phyloP scores from a whole-genome alignment of 371 early-diverging fungal genomes.

The Mortierella sp. region DNA sequence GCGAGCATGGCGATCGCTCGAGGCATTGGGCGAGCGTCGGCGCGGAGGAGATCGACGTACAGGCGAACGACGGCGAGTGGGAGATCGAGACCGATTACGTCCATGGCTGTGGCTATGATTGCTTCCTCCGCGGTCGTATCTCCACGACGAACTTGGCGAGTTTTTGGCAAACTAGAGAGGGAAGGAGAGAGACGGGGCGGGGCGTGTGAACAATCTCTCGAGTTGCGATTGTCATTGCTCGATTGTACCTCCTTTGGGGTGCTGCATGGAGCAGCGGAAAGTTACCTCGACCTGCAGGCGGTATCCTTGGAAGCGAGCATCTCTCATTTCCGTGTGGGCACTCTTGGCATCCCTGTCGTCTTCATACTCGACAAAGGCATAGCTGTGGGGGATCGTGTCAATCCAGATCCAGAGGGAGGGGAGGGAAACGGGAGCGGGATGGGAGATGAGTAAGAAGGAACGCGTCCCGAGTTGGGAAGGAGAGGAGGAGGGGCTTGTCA shows the following conservation, averaged over 20 bases:
- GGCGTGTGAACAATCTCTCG: no score
- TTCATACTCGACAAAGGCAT: conserved; percentile 89
- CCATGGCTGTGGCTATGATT: no score
- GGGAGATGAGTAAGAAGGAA: neutral
- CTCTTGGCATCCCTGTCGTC: conserved; percentile 89
- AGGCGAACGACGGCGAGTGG: conserved; percentile 25
- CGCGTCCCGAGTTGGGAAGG: no score
- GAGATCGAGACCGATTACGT: conserved; percentile 19
- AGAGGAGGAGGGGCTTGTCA: no score
- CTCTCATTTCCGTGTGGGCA: conserved; percentile 91
- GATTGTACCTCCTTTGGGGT: no score
- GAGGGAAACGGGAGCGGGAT: neutral
- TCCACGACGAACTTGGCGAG: conserved; percentile 71
- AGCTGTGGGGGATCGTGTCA: conserved; percentile 16
- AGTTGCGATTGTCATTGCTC: no score
- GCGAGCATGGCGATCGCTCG: conserved; percentile 2
- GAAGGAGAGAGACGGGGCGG: no score
- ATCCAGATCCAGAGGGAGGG: neutral
- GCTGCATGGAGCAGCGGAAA: no score
- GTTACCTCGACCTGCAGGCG: conserved; percentile 80
- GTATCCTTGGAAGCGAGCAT: conserved; percentile 81
- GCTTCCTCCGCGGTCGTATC: conserved; percentile 62
- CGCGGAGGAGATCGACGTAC: conserved; percentile 41
- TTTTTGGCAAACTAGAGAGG: conserved; percentile 77
- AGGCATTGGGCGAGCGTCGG: conserved; percentile 33